Evolutionary conservation across 306 rosid genomes (phyloP).

Genomic region (Geum urbanum): DNA sequence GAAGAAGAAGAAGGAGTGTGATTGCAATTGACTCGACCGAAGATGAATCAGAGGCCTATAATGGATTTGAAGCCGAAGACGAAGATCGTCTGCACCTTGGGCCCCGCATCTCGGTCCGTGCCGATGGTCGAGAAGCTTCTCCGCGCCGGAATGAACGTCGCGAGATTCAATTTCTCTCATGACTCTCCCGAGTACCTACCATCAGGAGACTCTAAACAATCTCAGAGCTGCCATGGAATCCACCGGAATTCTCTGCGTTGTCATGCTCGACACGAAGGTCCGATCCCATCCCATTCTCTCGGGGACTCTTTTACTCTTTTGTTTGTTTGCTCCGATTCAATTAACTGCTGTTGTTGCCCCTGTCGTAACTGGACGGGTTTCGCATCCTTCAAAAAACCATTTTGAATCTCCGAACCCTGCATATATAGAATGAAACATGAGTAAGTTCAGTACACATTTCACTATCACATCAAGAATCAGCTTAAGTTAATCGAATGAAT

Average conservation of each 20-base stretch:
- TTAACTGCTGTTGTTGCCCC: conserved; percentile 44
- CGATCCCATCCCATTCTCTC: neutral
- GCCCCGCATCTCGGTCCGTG: conserved; percentile 89
- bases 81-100: conserved; percentile 94
- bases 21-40: no score
- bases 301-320: neutral
- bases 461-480: neutral
- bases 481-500: neutral
- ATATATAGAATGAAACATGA: neutral
- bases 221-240: conserved; percentile 76
- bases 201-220: conserved; percentile 91
- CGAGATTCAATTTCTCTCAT: conserved; percentile 96
- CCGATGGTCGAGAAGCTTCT: conserved; percentile 87
- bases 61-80: conserved; percentile 55
- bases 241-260: conserved; percentile 91
- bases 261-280: conserved; percentile 99
- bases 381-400: conserved; percentile 84
- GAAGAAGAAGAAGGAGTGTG: no score
- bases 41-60: no score
- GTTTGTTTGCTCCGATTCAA: neutral
- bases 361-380: conserved; percentile 73
- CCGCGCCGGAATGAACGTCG: conserved; percentile 92
- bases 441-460: neutral
- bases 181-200: conserved; percentile 92
- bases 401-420: conserved; percentile 97